phyloP scores from a whole-genome alignment of 345 rosid genomes.

The Ceriops decandra region DNA sequence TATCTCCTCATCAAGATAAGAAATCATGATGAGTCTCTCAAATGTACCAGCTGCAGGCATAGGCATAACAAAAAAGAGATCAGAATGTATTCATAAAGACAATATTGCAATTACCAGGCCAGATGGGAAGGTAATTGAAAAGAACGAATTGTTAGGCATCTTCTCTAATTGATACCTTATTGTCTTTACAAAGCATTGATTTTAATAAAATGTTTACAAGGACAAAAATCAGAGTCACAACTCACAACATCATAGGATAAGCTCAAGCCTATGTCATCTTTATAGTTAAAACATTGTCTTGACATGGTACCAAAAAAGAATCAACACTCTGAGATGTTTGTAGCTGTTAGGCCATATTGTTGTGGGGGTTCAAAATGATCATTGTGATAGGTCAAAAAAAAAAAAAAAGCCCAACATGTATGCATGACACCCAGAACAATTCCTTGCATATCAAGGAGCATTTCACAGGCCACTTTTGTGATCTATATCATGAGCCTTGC shows the following conservation, averaged over 20 bases:
- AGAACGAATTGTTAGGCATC: neutral
- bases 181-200: neutral
- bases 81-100: neutral
- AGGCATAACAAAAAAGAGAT: slow-evolving; percentile 15
- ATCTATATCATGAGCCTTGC: neutral
- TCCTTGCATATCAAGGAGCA: neutral
- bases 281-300: neutral
- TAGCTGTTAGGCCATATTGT: neutral
- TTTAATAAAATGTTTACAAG: neutral
- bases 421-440: neutral
- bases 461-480: neutral
- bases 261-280: neutral
- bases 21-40: slow-evolving; percentile 88
- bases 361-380: no score
- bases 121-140: neutral
- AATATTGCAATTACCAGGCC: neutral
- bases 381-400: neutral
- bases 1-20: slow-evolving; percentile 89
- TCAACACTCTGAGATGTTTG: neutral
- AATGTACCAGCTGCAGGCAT: slow-evolving; percentile 66
- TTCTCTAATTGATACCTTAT: neutral
- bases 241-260: neutral
- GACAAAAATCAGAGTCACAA: no score
- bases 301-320: neutral
- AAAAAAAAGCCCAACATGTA: neutral